Evolutionary conservation across 176 grass and related monocot species (phyloP).

Genomic region (Panicum miliaceum): DNA sequence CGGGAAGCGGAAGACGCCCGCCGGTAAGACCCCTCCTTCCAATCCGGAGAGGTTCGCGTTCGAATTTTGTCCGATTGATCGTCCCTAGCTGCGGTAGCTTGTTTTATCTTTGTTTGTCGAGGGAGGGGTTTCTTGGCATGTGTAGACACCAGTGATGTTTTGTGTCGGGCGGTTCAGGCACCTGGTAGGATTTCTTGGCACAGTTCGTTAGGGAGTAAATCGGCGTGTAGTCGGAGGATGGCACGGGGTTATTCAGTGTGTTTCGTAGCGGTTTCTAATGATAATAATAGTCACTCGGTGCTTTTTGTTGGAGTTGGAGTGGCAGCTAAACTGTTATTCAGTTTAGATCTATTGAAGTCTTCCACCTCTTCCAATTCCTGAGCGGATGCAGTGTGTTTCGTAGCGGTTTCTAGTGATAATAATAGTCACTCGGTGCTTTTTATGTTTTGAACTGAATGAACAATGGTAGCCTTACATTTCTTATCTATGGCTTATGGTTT

Average conservation of each 20-base stretch:
- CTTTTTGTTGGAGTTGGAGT: background rate
- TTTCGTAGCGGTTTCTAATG: background rate
- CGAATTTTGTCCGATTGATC: background rate
- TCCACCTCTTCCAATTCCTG: background rate
- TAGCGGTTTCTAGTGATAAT: background rate
- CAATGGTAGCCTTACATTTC: background rate
- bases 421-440: background rate
- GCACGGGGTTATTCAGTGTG: background rate
- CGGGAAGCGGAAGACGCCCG: constrained; percentile 79
- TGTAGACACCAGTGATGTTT: background rate
- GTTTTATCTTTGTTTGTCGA: background rate
- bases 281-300: background rate
- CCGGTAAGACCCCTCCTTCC: constrained; percentile 42
- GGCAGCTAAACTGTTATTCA: background rate
- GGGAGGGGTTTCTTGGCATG: background rate
- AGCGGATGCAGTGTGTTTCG: background rate
- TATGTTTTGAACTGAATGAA: background rate
- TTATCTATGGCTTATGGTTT: background rate
- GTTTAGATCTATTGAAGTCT: background rate
- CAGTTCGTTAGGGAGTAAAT: background rate
- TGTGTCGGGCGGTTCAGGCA: too few species aligned
- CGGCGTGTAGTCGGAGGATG: background rate
- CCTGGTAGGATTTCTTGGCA: background rate
- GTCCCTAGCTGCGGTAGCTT: background rate
- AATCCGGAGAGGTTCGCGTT: background rate